Evolutionary conservation across 2,329 filamentous ascomycete genomes (phyloP), one percentile per base, ranked within the genome.

Genomic region (Xylaria sp.): DNA sequence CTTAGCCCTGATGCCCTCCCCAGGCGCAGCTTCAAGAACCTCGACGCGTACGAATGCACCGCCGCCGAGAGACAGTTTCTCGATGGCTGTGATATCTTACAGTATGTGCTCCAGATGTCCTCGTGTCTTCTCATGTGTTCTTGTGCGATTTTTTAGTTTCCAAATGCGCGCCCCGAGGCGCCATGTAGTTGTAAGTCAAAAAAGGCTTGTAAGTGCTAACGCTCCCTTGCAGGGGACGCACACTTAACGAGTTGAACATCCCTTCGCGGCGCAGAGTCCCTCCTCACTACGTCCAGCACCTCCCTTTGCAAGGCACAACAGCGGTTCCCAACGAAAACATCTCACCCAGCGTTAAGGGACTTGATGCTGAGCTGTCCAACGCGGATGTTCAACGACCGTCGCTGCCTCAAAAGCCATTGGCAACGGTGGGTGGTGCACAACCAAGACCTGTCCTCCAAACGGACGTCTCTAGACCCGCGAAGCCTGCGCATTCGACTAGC

Each of bases 1-100:
- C 91, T 91, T 80, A 89, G 90, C 80, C 82, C 85, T 77, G 84
- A 89, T 80, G 82, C 83, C 79, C 83, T 90, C 75, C 87, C 88
- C 76, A 85, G 87, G 78, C 82, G 85, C 80, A 83, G 84, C 79
- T 84, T 87, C 78, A 83, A 83, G 75, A 85, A 86, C 72, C 80
- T 82, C 73, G 87, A 89, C 84, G 85, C 85, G 83, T 84, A 83
- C 66, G 81, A 84, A 67, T 79, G 81, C 77, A 84, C 83, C 64
- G 73, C 82, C 20, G 83, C 82, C 73, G 87, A 90, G 81, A 81
- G 80, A 76, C 82, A 84, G 70, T 90, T 89, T 69, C 79, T 89
- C 65, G 82, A 86, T 73, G 83, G 83, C 53, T 84, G 83, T 72
- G 87, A 90, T 75, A 85, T 90, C 66, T 78, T 86, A 73, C 84